phyloP scores from a whole-genome alignment of 768 basidiomycete species.

The Boletus edulis region DNA sequence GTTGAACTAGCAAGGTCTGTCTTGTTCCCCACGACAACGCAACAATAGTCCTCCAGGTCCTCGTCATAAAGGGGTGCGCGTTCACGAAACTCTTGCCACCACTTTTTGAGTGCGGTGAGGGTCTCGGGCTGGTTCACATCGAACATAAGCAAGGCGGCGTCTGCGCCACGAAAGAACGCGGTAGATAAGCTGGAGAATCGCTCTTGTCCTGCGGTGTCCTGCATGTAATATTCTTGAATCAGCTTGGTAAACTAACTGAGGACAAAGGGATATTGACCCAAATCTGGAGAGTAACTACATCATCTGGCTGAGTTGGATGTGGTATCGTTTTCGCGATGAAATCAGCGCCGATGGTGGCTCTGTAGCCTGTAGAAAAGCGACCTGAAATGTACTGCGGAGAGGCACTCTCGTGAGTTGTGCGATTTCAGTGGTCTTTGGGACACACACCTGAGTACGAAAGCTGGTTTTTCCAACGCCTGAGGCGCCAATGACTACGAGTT shows the following conservation, averaged over 20 bases:
- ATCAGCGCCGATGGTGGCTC: conserved; percentile 88
- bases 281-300: conserved; percentile 67
- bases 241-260: neutral
- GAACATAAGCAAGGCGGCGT: conserved; percentile 79
- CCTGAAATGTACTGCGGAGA: conserved; percentile 67
- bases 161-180: conserved; percentile 84
- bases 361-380: conserved; percentile 71
- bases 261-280: conserved; percentile 42
- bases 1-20: conserved; percentile 46
- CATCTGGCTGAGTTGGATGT: conserved; percentile 51
- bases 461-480: conserved; percentile 87
- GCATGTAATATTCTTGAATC: conserved; percentile 3
- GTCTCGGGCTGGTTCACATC: conserved; percentile 70
- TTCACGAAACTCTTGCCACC: conserved; percentile 78
- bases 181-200: conserved; percentile 79
- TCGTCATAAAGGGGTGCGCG: conserved; percentile 66
- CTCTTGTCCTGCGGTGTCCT: conserved; percentile 89
- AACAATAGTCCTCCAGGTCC: conserved; percentile 62
- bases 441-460: conserved; percentile 65
- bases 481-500: conserved; percentile 78
- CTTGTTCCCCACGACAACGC: conserved; percentile 78
- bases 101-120: conserved; percentile 56
- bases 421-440: neutral
- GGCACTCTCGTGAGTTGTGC: neutral
- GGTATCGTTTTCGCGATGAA: conserved; percentile 77